Conservation (phyloP, 164 flowering plant species). For the Kingdonia uniflora region DNA sequence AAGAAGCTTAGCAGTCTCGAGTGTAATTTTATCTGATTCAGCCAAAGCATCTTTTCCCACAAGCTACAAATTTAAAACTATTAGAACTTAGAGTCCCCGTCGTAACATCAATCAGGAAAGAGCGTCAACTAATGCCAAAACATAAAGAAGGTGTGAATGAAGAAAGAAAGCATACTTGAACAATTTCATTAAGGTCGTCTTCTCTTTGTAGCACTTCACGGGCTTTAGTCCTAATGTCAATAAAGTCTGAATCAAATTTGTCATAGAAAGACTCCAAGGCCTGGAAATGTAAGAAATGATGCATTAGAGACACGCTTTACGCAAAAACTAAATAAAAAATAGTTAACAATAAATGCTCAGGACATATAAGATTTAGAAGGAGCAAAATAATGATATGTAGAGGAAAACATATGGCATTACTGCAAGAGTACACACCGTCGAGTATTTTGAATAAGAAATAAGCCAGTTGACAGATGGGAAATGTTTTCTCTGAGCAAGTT, state of each 20-base stretch:
- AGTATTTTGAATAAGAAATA: constrained; percentile 92
- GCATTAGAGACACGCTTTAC: too few species aligned
- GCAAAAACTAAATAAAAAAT: not conserved
- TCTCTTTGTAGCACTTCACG: constrained; percentile 97
- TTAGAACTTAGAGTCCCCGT: not conserved
- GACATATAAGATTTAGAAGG: too few species aligned
- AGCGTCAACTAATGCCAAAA: too few species aligned
- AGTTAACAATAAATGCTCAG: too few species aligned
- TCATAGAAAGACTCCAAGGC: constrained; percentile 95
- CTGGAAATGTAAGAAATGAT: constrained; percentile 27
- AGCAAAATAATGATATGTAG: too few species aligned
- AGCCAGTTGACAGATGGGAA: constrained; percentile 99
- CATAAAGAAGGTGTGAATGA: not conserved
- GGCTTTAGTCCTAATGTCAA: constrained; percentile 94
- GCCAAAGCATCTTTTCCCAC: constrained; percentile 99
- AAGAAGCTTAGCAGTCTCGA: constrained; percentile 97
- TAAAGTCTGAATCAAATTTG: constrained; percentile 85
- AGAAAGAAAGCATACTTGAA: constrained; percentile 50
- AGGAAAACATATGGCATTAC: not conserved
- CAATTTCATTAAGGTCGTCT: constrained; percentile 98
- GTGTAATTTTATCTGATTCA: constrained; percentile 84
- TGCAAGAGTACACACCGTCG: constrained; percentile 40
- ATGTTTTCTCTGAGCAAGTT: constrained; percentile 99
- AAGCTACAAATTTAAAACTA: constrained; percentile 46
- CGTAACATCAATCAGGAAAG: too few species aligned